phyloP scores from a whole-genome alignment of 2,329 filamentous ascomycete species.

The Botryotinia convoluta region DNA sequence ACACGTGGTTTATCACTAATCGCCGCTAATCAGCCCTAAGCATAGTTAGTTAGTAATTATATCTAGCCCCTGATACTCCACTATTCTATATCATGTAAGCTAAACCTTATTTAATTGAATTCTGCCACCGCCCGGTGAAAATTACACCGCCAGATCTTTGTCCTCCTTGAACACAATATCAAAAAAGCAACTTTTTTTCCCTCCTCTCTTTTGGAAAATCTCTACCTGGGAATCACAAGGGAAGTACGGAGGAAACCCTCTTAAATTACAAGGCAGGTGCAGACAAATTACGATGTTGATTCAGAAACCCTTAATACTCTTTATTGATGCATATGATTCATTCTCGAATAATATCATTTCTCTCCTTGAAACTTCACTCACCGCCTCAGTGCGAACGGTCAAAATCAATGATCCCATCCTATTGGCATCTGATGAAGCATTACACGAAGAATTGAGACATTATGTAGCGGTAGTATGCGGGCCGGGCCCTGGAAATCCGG shows the following conservation, averaged over 20 bases:
- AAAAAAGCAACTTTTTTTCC: neutral
- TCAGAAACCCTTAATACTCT: conserved; percentile 59
- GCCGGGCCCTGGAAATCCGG: conserved; percentile 83
- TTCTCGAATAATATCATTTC: conserved; percentile 94
- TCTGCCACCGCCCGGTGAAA: conserved; percentile 13
- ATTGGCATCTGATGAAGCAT: conserved; percentile 44
- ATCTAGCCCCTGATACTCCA: neutral
- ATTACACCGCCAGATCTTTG: conserved; percentile 16
- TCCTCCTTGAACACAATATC: conserved; percentile 6
- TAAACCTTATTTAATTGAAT: neutral
- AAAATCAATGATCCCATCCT: conserved; percentile 63
- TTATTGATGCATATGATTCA: conserved; percentile 94
- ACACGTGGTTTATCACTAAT: conserved; percentile 4
- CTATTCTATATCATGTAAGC: neutral
- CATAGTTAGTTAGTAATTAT: neutral
- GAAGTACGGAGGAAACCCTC: neutral
- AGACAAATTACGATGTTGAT: conserved; percentile 31
- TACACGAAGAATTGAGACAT: conserved; percentile 50
- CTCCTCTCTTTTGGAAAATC: neutral
- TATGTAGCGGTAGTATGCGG: conserved; percentile 89
- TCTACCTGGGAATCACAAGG: neutral
- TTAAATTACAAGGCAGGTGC: neutral
- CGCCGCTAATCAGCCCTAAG: conserved; percentile 18
- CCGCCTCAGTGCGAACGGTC: conserved; percentile 66
- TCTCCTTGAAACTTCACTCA: conserved; percentile 68